Percentiles rank a stretch among this genome's conserved stretches.
Evolutionary conservation across 768 basidiomycete species (phyloP).

Genomic region (Suillus paluster): DNA sequence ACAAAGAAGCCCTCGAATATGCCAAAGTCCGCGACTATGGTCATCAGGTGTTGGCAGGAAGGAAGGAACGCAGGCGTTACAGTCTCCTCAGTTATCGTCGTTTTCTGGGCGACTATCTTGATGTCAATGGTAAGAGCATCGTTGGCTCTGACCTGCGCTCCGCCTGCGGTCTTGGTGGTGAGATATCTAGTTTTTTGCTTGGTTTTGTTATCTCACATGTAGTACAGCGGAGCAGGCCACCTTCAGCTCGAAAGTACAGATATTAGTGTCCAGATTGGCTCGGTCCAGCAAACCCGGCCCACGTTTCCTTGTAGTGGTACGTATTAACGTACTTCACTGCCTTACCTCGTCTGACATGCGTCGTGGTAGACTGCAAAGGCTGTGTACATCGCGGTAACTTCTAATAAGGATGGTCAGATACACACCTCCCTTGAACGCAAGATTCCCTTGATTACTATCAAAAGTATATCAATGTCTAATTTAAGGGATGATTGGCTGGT

Average conservation of each 20-base stretch:
- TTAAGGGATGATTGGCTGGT: conserved; percentile 96
- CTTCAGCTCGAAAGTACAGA: conserved; percentile 82
- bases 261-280: conserved; percentile 82
- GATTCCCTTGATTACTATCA: conserved; percentile 87
- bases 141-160: conserved; percentile 76
- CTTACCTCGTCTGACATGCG: background rate
- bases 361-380: conserved; percentile 58
- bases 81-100: conserved; percentile 93
- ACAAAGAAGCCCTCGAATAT: conserved; percentile 91
- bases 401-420: conserved; percentile 61
- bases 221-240: conserved; percentile 72
- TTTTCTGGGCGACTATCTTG: conserved; percentile 96
- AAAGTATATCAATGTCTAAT: conserved; percentile 83
- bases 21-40: conserved; percentile 93
- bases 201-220: background rate
- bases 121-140: conserved; percentile 80
- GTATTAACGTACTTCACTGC: conserved; percentile 33
- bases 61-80: conserved; percentile 93
- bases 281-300: conserved; percentile 93
- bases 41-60: conserved; percentile 85
- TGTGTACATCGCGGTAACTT: conserved; percentile 72
- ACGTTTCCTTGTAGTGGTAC: conserved; percentile 85
- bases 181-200: conserved; percentile 28
- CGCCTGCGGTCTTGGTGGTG: conserved; percentile 77
- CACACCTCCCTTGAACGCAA: conserved; percentile 78